Evolutionary conservation across 305 asterid genomes (phyloP), one percentile per base, ranked within the genome.

Genomic region (Fraxinus angustifolia): DNA sequence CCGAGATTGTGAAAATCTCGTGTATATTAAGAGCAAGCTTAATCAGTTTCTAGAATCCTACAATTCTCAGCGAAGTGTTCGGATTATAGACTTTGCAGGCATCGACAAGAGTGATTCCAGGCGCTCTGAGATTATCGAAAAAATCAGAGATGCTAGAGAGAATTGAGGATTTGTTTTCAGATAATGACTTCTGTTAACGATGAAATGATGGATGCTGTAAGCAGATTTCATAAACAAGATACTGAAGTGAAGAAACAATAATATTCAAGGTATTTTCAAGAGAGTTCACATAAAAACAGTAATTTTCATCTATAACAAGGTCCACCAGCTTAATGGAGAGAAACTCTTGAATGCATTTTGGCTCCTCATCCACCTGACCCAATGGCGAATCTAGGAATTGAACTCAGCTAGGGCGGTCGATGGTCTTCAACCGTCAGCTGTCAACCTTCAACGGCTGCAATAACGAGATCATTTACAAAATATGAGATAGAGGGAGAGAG

Each of bases 131-230:
- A 81, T 84, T 4, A 78, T 88, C 17, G 36, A 79, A 8, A 73
- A 82, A 65, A 56, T 91, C 5, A 36, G 34, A 48, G 40, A 82
- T 30, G 89, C 90, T 12, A 35, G 86, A 10, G 77, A 79, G 26
- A 81, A 60, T 2, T 88, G 91, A 91, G 91, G 91, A 0, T 36
- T 36, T 82, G 86, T 48, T 89, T 86, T 33, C 91, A 80, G 78
- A 78, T 82, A 28, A 73, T 78, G 0, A 4, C n/a, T 10, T 23
- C 36, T 50, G 58, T 85, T 5, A 82, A 84, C 83, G 56, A 82
- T n/a, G 34, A 60, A 70, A 82, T 81, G 30, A 5, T 85, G 21
- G 86, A 77, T 1, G 82, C 80, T 0, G 83, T 77, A 1, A 62
- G 76, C 19, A 6, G 36, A 28, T 88, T 89, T 68, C 88, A 84